Evolutionary conservation across 805 yeast genomes (phyloP).

Genomic region (Yamadazyma tumulicola): DNA sequence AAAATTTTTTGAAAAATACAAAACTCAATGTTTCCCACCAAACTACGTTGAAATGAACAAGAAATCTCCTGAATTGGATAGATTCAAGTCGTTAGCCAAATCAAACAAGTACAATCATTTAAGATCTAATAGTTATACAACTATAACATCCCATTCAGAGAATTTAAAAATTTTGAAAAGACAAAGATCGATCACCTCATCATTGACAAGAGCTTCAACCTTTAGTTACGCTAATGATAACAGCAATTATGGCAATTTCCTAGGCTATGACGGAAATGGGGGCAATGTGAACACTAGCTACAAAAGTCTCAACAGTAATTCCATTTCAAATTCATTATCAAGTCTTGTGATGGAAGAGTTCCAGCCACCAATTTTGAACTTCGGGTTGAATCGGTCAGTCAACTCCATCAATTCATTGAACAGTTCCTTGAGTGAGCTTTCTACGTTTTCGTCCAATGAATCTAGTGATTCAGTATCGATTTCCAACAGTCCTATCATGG

Average conservation of each 20-base stretch:
- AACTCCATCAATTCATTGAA: slow-evolving; percentile 16
- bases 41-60: slow-evolving; percentile 81
- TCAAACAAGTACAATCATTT: slow-evolving; percentile 34
- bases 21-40: slow-evolving; percentile 65
- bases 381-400: slow-evolving; percentile 15
- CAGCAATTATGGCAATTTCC: background rate
- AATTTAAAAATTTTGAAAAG: slow-evolving; percentile 30
- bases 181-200: slow-evolving; percentile 20
- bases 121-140: slow-evolving; percentile 28
- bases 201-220: slow-evolving; percentile 24
- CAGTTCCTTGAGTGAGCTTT: slow-evolving; percentile 18
- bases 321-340: background rate
- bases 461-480: slow-evolving; percentile 14
- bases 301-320: background rate
- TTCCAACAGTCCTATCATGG: slow-evolving; percentile 24
- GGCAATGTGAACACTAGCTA: background rate
- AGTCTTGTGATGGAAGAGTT: slow-evolving; percentile 9
- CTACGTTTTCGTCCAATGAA: slow-evolving; percentile 14
- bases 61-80: slow-evolving; percentile 43
- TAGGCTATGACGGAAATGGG: background rate
- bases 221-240: slow-evolving; percentile 17
- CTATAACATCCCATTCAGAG: slow-evolving; percentile 24
- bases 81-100: slow-evolving; percentile 40
- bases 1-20: slow-evolving; percentile 59
- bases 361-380: slow-evolving; percentile 27